These are phyloP conservation scores for Cornus controversa DNA, from an alignment of 148 eudicot species.

Conservation along the genomic window DNA sequence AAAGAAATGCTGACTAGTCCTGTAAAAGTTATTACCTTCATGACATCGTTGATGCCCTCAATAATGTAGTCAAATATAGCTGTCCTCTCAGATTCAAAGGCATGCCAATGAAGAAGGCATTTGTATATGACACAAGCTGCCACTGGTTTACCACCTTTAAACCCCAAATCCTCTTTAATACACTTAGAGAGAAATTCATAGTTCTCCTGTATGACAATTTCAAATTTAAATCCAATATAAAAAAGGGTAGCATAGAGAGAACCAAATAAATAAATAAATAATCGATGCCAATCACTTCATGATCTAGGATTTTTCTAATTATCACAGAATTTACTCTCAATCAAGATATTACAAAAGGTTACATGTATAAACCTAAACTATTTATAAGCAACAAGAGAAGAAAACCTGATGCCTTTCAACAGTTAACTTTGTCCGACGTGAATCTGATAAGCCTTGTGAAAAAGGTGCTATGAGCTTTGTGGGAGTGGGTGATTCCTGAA, in stretches of 20 bases:
- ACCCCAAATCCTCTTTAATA: conserved; percentile 89
- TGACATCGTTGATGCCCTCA: conserved; percentile 71
- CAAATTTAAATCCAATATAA: conserved; percentile 12
- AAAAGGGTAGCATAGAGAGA: neutral
- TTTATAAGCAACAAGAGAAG: neutral
- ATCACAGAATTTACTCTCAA: conserved; percentile 9
- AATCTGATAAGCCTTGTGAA: conserved; percentile 71
- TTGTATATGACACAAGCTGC: conserved; percentile 91
- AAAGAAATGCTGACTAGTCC: neutral
- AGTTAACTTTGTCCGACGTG: conserved; percentile 68
- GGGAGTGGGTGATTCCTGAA: conserved; percentile 91
- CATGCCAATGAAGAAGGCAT: conserved; percentile 94
- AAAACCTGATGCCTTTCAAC: conserved; percentile 82
- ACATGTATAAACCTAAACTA: neutral
- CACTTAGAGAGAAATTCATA: conserved; percentile 74
- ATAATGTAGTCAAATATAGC: conserved; percentile 85
- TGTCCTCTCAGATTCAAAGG: conserved; percentile 98
- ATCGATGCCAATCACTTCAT: neutral
- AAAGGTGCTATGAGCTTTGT: conserved; percentile 49
- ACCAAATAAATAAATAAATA: neutral
- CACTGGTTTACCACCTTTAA: conserved; percentile 88
- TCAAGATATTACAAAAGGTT: neutral
- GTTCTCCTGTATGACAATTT: conserved; percentile 61
- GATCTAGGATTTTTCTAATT: neutral
- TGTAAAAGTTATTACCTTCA: conserved; percentile 55